Conservation (phyloP, 805 yeast genomes). For the Cyberlindnera amylophila region DNA sequence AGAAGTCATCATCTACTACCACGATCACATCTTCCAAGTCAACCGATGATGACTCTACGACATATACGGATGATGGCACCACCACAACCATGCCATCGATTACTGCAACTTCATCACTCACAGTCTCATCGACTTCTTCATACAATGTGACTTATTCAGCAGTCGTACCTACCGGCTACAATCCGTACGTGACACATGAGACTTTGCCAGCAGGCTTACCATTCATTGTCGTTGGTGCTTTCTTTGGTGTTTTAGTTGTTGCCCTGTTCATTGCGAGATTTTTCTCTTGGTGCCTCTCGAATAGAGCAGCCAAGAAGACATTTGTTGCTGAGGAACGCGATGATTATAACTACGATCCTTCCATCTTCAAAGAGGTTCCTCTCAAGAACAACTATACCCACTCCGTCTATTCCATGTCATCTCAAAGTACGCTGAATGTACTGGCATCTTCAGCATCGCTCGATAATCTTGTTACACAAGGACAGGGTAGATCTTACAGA, state of each 20-base stretch:
- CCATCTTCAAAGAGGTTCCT: conserved; percentile 16
- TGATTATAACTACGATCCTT: conserved; percentile 23
- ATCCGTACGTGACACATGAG: conserved; percentile 53
- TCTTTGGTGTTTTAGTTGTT: conserved; percentile 45
- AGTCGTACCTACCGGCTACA: conserved; percentile 29
- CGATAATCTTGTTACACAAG: conserved; percentile 15
- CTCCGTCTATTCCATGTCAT: conserved; percentile 30
- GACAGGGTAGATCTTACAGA: conserved; percentile 25
- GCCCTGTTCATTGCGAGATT: conserved; percentile 24
- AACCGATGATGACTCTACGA: neutral
- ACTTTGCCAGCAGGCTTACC: conserved; percentile 65
- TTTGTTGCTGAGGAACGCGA: neutral
- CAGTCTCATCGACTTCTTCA: conserved; percentile 4
- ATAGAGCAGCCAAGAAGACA: conserved; percentile 27
- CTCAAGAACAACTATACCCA: conserved; percentile 21
- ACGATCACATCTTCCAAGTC: conserved; percentile 3
- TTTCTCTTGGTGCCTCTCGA: conserved; percentile 25
- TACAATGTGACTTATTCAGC: conserved; percentile 23
- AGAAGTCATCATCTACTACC: conserved; percentile 2
- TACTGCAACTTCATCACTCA: conserved; percentile 11
- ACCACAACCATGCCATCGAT: conserved; percentile 18
- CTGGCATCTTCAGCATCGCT: conserved; percentile 19
- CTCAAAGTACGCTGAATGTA: conserved; percentile 29
- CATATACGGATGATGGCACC: neutral
- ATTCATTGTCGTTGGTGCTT: conserved; percentile 71